Percentiles rank a stretch among this genome's conserved stretches.
phyloP scores from a whole-genome alignment of 805 yeast genomes.

The Cyberlindnera japonica region DNA sequence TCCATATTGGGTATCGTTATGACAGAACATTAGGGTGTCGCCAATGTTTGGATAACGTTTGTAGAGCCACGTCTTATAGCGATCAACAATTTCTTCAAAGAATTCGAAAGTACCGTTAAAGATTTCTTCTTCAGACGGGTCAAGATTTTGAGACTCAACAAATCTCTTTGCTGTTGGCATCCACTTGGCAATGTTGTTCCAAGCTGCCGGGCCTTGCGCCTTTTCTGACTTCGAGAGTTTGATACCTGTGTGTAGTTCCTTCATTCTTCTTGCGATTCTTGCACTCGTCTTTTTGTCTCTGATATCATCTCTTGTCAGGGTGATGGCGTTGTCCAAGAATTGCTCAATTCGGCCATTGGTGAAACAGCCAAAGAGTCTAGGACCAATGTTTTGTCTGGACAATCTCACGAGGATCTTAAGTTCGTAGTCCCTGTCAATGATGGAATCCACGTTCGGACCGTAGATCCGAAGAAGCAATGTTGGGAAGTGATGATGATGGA shows the following conservation, averaged over 20 bases:
- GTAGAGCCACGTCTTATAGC: constrained; percentile 63
- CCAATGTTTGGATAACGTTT: constrained; percentile 43
- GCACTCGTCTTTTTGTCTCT: constrained; percentile 72
- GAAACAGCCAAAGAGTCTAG: constrained; percentile 83
- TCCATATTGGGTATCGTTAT: constrained; percentile 96
- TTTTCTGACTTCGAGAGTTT: constrained; percentile 57
- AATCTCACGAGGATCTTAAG: constrained; percentile 68
- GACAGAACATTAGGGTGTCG: constrained; percentile 72
- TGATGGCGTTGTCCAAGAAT: constrained; percentile 75
- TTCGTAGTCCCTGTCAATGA: constrained; percentile 85
- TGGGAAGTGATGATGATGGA: constrained; percentile 44
- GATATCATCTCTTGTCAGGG: constrained; percentile 70
- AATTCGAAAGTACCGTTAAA: constrained; percentile 45
- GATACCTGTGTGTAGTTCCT: constrained; percentile 83
- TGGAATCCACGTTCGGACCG: constrained; percentile 80
- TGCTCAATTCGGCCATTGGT: constrained; percentile 93
- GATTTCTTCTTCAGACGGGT: constrained; percentile 33
- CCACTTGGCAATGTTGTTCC: constrained; percentile 78
- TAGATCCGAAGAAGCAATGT: constrained; percentile 74
- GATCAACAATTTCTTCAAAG: constrained; percentile 45
- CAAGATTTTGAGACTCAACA: constrained; percentile 35
- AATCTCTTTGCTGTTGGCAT: constrained; percentile 42
- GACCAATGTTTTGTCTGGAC: constrained; percentile 79
- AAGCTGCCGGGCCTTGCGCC: constrained; percentile 58
- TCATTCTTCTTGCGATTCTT: constrained; percentile 94